A percentile compares a stretch with the other conserved stretches of the same genome.
phyloP scores from a whole-genome alignment of 2,329 filamentous ascomycete species.

The Sclerotiophoma versabilis region DNA sequence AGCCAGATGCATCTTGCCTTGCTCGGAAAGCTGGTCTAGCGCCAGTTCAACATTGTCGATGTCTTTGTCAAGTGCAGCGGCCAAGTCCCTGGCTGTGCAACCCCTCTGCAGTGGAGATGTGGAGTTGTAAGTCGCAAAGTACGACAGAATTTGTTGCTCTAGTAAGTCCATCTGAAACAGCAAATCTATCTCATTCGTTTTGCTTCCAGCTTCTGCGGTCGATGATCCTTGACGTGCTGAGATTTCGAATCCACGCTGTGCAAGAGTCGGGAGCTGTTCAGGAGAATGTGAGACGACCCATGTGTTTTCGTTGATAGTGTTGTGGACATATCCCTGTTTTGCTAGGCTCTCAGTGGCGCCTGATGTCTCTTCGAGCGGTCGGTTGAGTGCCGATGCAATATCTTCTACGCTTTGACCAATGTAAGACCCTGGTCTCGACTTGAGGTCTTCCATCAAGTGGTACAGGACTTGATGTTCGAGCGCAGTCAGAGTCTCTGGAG shows the following conservation, averaged over 20 bases:
- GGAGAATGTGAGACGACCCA: slow-evolving; percentile 27
- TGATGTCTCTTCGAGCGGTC: not conserved
- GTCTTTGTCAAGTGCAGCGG: not conserved
- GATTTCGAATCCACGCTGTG: not conserved
- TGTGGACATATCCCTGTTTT: slow-evolving; percentile 17
- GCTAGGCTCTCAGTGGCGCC: slow-evolving; percentile 9
- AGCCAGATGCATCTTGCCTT: slow-evolving; percentile 7
- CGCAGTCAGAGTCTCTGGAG: not conserved
- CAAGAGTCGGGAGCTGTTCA: slow-evolving; percentile 12
- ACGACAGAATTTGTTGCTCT: slow-evolving; percentile 8
- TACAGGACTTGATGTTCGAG: slow-evolving; percentile 18
- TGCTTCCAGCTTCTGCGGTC: not conserved
- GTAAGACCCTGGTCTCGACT: slow-evolving; percentile 25
- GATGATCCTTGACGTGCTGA: not conserved
- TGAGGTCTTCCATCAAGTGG: slow-evolving; percentile 21
- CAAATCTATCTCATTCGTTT: not conserved
- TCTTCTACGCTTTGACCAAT: slow-evolving; percentile 18
- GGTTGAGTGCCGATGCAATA: slow-evolving; percentile 17
- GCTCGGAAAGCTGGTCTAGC: slow-evolving; percentile 5
- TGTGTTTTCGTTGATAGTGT: slow-evolving; percentile 22
- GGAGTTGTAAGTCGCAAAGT: not conserved
- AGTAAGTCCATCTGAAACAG: slow-evolving; percentile 9
- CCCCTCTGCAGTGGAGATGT: not conserved
- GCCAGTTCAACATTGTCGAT: slow-evolving; percentile 7
- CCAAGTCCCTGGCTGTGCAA: not conserved